phyloP scores from a whole-genome alignment of 1,284 basidiomycete genomes.

The Cutaneotrichosporon daszewskae region DNA sequence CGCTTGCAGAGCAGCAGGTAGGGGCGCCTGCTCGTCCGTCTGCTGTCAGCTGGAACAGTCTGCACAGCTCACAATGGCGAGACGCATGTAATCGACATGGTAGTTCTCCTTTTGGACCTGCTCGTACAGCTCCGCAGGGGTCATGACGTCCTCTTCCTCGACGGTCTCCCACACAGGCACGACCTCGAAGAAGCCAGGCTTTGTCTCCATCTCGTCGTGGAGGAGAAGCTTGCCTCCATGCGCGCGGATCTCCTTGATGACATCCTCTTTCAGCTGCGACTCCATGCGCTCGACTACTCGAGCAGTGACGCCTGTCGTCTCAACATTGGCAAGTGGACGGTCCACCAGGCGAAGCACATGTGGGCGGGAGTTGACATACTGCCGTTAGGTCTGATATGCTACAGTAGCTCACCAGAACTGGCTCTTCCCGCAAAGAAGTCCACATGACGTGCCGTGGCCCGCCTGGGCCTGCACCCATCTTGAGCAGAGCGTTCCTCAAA shows the following conservation, averaged over 20 bases:
- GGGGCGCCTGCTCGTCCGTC: conserved; percentile 94
- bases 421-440: conserved; percentile 83
- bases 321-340: conserved; percentile 84
- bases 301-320: conserved; percentile 94
- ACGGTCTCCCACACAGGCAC: conserved; percentile 83
- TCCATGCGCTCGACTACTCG: conserved; percentile 93
- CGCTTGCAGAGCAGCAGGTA: conserved; percentile 74
- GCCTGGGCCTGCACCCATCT: conserved; percentile 70
- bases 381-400: too few relatives aligned
- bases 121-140: conserved; percentile 61
- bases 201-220: conserved; percentile 93
- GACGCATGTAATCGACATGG: conserved; percentile 78
- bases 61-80: conserved; percentile 66
- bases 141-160: conserved; percentile 80
- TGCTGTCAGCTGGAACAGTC: conserved; percentile 35
- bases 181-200: conserved; percentile 81
- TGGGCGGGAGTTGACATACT: conserved; percentile 56
- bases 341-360: conserved; percentile 89
- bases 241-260: conserved; percentile 69
- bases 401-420: too few relatives aligned
- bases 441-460: conserved; percentile 72
- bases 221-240: conserved; percentile 78
- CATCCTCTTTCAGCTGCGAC: conserved; percentile 77
- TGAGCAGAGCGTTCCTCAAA: conserved; percentile 69
- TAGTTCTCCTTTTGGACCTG: conserved; percentile 60